Evolutionary conservation across 2,329 filamentous ascomycete species (phyloP).

Genomic region (Trichoderma sp.): DNA sequence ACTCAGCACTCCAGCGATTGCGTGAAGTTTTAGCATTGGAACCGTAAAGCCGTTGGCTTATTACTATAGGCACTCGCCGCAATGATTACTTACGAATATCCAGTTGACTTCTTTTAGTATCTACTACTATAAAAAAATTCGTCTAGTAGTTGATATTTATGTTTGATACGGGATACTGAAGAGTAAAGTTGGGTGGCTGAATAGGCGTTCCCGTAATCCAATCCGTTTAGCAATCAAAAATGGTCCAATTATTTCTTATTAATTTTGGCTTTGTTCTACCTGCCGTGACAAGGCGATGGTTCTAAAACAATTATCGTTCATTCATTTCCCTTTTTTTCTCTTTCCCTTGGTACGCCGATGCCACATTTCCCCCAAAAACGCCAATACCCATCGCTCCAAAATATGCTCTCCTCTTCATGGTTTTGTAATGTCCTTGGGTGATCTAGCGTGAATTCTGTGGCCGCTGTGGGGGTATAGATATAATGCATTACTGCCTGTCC

Average conservation of each 20-base stretch:
- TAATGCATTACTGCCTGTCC: background rate
- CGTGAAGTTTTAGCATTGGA: background rate
- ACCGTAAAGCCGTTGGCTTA: background rate
- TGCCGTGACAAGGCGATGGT: background rate
- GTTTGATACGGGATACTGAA: background rate
- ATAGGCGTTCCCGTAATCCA: background rate
- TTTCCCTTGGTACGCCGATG: background rate
- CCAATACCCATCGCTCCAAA: background rate
- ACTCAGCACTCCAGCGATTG: background rate
- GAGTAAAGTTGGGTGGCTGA: background rate
- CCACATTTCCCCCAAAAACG: constrained; percentile 16
- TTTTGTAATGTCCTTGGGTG: background rate
- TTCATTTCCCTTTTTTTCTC: background rate
- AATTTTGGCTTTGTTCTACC: background rate
- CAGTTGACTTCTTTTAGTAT: no score
- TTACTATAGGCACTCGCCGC: background rate
- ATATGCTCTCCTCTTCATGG: background rate
- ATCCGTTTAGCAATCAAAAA: background rate
- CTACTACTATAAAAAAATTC: no score
- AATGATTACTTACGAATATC: no score
- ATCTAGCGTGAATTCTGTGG: background rate
- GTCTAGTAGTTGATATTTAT: no score
- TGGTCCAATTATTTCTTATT: background rate
- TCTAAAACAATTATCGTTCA: background rate
- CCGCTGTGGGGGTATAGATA: background rate